These are phyloP conservation scores for Quercus phellos DNA, from an alignment of 331 rosid species.

Conservation along the genomic window DNA sequence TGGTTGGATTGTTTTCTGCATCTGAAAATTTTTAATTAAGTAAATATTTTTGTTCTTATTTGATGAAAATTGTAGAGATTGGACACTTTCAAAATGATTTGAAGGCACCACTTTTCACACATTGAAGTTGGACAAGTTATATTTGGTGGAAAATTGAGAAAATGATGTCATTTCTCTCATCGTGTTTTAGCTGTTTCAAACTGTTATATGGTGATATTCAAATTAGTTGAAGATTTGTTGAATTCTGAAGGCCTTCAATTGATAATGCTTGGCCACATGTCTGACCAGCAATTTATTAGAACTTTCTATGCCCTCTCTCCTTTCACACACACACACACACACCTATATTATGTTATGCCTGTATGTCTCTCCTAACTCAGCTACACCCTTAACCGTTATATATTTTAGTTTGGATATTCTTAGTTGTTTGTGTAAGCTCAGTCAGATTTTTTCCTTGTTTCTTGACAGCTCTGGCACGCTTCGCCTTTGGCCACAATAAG, in stretches of 20 bases:
- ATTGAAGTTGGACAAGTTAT: not conserved
- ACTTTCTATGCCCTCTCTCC: not conserved
- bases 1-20: not conserved
- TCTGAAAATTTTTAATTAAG: not conserved
- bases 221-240: not conserved
- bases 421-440: not conserved
- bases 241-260: not conserved
- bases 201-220: not conserved
- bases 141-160: not conserved
- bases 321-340: not conserved
- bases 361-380: not conserved
- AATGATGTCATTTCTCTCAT: not conserved
- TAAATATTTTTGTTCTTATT: not conserved
- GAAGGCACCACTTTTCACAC: not conserved
- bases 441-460: not conserved
- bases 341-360: not conserved
- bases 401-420: not conserved
- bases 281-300: not conserved
- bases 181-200: not conserved
- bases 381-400: not conserved
- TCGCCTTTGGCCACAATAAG: constrained; percentile 95
- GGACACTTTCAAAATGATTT: not conserved
- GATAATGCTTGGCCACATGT: not conserved
- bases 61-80: not conserved
- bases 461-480: constrained; percentile 75